Percentiles rank a stretch among this genome's conserved stretches.
phyloP scores from a whole-genome alignment of 495 filamentous ascomycete species.

The Tuber magnatum region DNA sequence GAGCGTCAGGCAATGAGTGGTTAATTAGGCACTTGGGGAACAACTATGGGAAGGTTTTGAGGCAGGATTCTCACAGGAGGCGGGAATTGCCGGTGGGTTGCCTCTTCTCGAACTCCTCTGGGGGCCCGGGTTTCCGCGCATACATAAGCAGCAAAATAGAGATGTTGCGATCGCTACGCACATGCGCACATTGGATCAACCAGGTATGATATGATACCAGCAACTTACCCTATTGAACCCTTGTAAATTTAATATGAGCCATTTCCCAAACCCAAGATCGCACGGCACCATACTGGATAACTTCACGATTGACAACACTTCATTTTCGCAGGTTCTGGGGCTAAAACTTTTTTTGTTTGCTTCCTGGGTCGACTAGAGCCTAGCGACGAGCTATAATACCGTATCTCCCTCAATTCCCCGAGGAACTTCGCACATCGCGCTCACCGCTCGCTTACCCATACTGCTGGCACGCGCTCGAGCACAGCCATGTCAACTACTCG shows the following conservation, averaged over 20 bases:
- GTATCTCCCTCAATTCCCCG: not conserved
- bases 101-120: not conserved
- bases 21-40: not conserved
- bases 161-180: not conserved
- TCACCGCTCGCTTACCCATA: not conserved
- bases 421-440: not conserved
- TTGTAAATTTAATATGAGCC: not conserved
- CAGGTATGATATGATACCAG: no score
- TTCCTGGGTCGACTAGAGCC: not conserved
- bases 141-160: not conserved
- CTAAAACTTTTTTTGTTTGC: not conserved
- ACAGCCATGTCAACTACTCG: not conserved
- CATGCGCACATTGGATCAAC: not conserved
- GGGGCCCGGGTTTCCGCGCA: not conserved
- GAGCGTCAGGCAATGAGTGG: not conserved
- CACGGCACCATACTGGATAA: not conserved
- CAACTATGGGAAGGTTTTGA: not conserved
- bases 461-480: not conserved
- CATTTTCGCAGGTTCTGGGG: not conserved
- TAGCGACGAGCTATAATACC: not conserved
- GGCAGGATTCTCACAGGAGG: not conserved
- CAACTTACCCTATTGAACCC: no score
- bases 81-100: not conserved
- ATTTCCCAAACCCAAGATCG: not conserved
- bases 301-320: not conserved